Evolutionary conservation across 345 rosid species (phyloP).

Genomic region (Rhodamnia argentea): DNA sequence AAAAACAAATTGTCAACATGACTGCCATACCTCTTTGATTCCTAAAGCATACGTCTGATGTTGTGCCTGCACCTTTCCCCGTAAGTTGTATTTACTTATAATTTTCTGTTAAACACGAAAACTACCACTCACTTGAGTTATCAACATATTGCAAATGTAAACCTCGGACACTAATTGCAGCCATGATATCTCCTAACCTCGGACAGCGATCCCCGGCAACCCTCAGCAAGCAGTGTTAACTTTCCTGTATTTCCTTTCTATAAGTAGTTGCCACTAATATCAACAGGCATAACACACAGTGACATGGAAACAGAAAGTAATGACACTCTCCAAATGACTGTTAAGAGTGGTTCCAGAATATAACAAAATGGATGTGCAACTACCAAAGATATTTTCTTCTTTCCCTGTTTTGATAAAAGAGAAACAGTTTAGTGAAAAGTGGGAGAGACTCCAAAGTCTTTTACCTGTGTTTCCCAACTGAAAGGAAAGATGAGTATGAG

Average conservation of each 20-base stretch:
- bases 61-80: conserved; percentile 75
- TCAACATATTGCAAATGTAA: neutral
- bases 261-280: neutral
- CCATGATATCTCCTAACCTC: conserved; percentile 43
- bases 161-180: conserved; percentile 2
- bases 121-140: neutral
- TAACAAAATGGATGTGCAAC: neutral
- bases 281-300: neutral
- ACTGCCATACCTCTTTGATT: conserved; percentile 65
- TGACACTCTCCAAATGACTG: neutral
- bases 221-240: conserved; percentile 78
- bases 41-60: conserved; percentile 98
- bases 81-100: conserved; percentile 53
- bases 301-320: neutral
- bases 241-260: conserved; percentile 39
- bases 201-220: conserved; percentile 94
- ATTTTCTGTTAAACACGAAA: conserved; percentile 34
- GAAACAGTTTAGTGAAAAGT: neutral
- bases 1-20: neutral
- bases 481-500: neutral
- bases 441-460: neutral
- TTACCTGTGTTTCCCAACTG: neutral
- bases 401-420: neutral
- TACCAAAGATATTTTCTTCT: neutral
- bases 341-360: neutral